Evolutionary conservation across 306 rosid species (phyloP).

Genomic region (Sophora flavescens): DNA sequence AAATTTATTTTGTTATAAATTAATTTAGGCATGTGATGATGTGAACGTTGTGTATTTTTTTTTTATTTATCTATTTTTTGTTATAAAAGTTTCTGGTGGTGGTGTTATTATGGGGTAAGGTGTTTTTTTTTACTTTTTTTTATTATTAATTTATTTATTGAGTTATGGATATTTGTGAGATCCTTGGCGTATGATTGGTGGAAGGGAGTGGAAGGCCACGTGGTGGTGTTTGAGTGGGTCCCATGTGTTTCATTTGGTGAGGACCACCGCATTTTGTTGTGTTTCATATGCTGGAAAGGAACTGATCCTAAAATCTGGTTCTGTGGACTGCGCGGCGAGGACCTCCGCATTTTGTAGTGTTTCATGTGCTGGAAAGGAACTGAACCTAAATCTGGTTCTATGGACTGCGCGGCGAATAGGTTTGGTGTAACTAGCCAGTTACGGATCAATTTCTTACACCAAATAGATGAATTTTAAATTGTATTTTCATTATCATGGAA

Average conservation of each 20-base stretch:
- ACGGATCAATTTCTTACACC: no score
- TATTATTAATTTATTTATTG: background rate
- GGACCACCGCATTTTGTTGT: constrained; percentile 18
- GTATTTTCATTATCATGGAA: no score
- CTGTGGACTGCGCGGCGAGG: constrained; percentile 48
- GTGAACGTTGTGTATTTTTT: constrained; percentile 19
- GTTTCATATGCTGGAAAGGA: background rate
- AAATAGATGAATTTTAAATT: no score
- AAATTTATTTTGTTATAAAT: constrained; percentile 40
- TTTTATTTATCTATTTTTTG: background rate
- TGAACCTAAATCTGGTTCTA: constrained; percentile 19
- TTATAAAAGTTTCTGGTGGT: constrained; percentile 9
- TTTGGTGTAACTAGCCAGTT: no score
- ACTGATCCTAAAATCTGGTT: constrained; percentile 19
- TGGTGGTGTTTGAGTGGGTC: constrained; percentile 47
- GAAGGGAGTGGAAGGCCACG: constrained; percentile 40
- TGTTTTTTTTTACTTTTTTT: background rate
- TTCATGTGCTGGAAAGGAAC: background rate
- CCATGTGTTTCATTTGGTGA: constrained; percentile 21
- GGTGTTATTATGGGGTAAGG: background rate
- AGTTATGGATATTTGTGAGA: constrained; percentile 21
- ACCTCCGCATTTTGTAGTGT: no score
- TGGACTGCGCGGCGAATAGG: constrained; percentile 51
- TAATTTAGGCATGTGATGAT: constrained; percentile 44
- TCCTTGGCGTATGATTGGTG: constrained; percentile 33